Evolutionary conservation across 106 monocot genomes (phyloP).

Genomic region (Dendrobium officinale): DNA sequence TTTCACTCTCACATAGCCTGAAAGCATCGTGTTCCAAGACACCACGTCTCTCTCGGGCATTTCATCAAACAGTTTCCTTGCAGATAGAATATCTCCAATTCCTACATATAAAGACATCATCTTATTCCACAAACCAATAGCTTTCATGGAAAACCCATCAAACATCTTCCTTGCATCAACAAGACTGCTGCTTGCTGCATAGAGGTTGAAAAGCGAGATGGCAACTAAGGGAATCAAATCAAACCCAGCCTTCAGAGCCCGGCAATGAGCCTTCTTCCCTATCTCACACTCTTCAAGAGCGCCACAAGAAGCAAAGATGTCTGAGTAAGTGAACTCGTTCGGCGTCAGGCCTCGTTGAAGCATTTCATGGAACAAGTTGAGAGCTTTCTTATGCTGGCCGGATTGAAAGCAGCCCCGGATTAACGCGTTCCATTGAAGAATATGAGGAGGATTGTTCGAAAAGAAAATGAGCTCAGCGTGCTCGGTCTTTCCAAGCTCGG

Average conservation of each 20-base stretch:
- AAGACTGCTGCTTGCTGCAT: background rate
- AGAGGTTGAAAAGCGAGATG: conserved; percentile 13
- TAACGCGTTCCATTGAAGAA: conserved; percentile 26
- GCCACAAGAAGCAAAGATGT: conserved; percentile 12
- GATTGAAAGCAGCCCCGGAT: conserved; percentile 21
- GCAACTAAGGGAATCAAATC: conserved; percentile 8
- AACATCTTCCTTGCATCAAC: conserved; percentile 16
- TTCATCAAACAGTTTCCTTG: conserved; percentile 20
- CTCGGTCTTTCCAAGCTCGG: conserved; percentile 17
- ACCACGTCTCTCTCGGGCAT: conserved; percentile 26
- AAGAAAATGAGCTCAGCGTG: conserved; percentile 22
- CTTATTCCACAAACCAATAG: conserved; percentile 20
- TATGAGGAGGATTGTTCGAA: background rate
- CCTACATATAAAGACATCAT: conserved; percentile 16
- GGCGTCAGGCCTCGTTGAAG: conserved; percentile 8
- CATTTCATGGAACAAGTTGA: conserved; percentile 22
- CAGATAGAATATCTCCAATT: conserved; percentile 13
- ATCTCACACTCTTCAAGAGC: background rate
- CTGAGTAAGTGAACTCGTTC: conserved; percentile 25
- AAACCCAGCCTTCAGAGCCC: conserved; percentile 7
- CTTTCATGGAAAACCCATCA: conserved; percentile 6
- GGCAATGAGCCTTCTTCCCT: conserved; percentile 24
- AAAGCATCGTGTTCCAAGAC: conserved; percentile 29
- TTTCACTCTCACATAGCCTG: conserved; percentile 9
- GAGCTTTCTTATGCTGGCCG: conserved; percentile 4